phyloP scores from a whole-genome alignment of 2,329 filamentous ascomycete genomes.

The Alternaria gansuensis region DNA sequence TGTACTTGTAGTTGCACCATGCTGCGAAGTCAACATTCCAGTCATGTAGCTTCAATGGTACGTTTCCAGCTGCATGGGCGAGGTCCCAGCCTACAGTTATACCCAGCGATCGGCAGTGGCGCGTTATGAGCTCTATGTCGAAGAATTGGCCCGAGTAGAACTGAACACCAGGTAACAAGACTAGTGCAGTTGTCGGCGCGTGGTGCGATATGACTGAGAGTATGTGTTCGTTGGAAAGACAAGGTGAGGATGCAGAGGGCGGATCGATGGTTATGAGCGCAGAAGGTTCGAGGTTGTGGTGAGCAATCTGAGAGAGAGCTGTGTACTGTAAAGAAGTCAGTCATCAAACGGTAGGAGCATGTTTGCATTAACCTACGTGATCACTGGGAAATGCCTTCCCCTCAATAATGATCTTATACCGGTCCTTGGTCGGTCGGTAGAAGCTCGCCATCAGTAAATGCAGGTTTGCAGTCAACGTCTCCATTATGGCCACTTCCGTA shows the following conservation, averaged over 20 bases:
- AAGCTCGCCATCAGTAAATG: conserved; percentile 86
- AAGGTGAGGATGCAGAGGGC: conserved; percentile 62
- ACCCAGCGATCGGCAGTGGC: conserved; percentile 74
- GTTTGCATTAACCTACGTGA: conserved; percentile 61
- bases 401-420: conserved; percentile 85
- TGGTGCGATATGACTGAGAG: conserved; percentile 77
- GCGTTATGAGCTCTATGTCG: conserved; percentile 82
- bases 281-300: conserved; percentile 70
- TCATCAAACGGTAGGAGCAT: neutral
- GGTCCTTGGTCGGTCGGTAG: conserved; percentile 72
- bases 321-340: conserved; percentile 68
- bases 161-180: conserved; percentile 86
- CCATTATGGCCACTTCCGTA: conserved; percentile 85
- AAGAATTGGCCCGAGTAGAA: conserved; percentile 92
- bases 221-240: conserved; percentile 75
- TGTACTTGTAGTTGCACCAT: conserved; percentile 96
- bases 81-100: conserved; percentile 87
- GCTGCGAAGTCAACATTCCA: conserved; percentile 92
- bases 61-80: conserved; percentile 86
- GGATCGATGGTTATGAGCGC: conserved; percentile 77
- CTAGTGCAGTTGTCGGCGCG: conserved; percentile 74
- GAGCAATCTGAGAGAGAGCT: conserved; percentile 80
- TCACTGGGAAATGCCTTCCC: conserved; percentile 91
- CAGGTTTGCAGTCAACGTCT: conserved; percentile 81
- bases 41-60: conserved; percentile 79